phyloP scores from a whole-genome alignment of 2,329 filamentous ascomycete species.

The Phyllachora maydis region DNA sequence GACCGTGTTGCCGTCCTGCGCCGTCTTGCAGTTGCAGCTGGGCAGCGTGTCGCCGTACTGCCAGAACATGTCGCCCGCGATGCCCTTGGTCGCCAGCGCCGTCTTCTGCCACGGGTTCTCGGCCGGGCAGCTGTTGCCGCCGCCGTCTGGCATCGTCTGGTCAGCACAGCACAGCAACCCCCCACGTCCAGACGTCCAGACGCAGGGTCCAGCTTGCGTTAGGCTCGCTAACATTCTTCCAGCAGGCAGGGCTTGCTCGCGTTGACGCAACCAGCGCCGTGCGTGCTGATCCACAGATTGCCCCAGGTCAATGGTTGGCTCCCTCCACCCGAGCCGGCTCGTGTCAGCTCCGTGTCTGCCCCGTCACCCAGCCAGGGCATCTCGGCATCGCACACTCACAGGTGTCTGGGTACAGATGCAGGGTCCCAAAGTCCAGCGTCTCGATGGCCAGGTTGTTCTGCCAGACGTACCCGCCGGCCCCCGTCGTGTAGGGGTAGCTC shows the following conservation, averaged over 20 bases:
- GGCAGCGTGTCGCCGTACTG: slow-evolving; percentile 5
- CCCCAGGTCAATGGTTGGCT: slow-evolving; percentile 4
- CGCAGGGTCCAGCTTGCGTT: neutral
- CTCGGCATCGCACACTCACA: slow-evolving; percentile 3
- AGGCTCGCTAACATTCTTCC: too few relatives aligned
- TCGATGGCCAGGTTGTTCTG: slow-evolving; percentile 25
- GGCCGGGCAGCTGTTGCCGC: slow-evolving; percentile 4
- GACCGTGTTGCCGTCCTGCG: slow-evolving; percentile 5
- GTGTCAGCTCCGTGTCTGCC: too few relatives aligned
- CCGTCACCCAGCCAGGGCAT: too few relatives aligned
- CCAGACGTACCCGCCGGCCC: slow-evolving; percentile 27
- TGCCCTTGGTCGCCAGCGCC: slow-evolving; percentile 4
- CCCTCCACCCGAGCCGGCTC: too few relatives aligned
- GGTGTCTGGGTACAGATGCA: slow-evolving; percentile 23
- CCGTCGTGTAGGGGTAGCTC: slow-evolving; percentile 26
- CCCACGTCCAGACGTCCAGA: too few relatives aligned
- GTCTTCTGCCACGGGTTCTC: slow-evolving; percentile 6
- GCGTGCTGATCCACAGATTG: slow-evolving; percentile 4
- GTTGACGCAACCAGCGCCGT: slow-evolving; percentile 4
- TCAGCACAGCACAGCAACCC: too few relatives aligned
- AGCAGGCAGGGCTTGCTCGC: slow-evolving; percentile 5
- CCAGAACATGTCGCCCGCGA: slow-evolving; percentile 5
- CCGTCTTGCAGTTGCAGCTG: slow-evolving; percentile 3
- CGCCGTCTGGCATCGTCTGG: slow-evolving; percentile 1
- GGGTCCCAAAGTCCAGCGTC: slow-evolving; percentile 31